Base-by-base conservation (phyloP, 768 basidiomycete genomes). In the Phaffia tasmanica region DNA sequence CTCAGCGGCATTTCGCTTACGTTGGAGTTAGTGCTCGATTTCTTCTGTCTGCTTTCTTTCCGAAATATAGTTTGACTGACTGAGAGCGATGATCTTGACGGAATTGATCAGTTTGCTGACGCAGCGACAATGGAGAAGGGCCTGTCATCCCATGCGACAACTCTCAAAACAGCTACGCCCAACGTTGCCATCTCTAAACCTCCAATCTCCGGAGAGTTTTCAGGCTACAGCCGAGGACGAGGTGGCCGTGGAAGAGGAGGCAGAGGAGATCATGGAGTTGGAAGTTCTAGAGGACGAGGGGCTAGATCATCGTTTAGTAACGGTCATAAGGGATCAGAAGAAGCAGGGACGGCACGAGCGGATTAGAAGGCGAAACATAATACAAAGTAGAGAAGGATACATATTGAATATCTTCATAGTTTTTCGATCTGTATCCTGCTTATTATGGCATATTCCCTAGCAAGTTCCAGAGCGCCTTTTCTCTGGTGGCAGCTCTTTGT, bases 1-100 rank as follows among this genome's bases (percentile, higher is more conserved):
- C 42, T 19, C 57, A 59, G 53, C 63, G 64, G 50, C 42, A 27
- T 27, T 69, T 59, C 25, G 48, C 50, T 21, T 69, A 69, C 50
- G 63, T 60, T 14, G 50, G 57, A 32, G 58, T 67, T 18, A 21
- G 62, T 63, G 3, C 8, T 65, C 54, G 30, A 27, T 21, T 29
- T 18, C 21, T 47, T 14, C 19, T 23, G 18, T 19, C 42, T 47
- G 21, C 6, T 27, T 16, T 19, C 23, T 19, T 14, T 6, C 35
- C 25, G 4, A 32, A 47, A 29, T 25, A 48, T 19, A 21, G 15
- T 1, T 29, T 9, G 21, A 18, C 61, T 25, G 14, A 32, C 54
- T 23, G 14, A 19, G 23, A 51, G 19, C 49, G 27, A 32, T 63
- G 11, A 2, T 9, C 47, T 53, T 21, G 29, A 19, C 6, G 27